Percentiles rank a stretch among this genome's conserved stretches.
These are phyloP conservation scores for Carallia pectinifolia DNA, from an alignment of 345 rosid species.

Conservation along the genomic window DNA sequence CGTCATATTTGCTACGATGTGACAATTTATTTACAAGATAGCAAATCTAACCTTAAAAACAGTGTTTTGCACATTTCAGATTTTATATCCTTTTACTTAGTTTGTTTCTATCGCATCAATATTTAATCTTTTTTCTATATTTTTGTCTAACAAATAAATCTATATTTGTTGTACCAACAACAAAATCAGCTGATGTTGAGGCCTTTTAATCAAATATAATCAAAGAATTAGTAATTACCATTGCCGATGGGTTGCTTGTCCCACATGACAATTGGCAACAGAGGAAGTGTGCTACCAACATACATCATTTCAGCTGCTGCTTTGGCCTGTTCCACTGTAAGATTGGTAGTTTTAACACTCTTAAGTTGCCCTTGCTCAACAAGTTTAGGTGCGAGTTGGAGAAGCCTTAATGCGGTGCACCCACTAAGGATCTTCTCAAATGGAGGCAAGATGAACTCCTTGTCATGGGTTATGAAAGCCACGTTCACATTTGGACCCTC, in stretches of 20 bases:
- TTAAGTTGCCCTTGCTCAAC: conserved; percentile 51
- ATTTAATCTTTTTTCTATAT: too few relatives aligned
- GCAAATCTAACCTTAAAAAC: too few relatives aligned
- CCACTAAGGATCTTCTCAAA: conserved; percentile 67
- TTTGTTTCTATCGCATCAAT: too few relatives aligned
- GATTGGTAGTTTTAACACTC: conserved; percentile 35
- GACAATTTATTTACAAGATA: too few relatives aligned
- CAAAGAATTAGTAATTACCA: conserved; percentile 37
- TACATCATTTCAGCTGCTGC: conserved; percentile 58
- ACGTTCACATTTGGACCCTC: conserved; percentile 75
- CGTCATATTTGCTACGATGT: too few relatives aligned
- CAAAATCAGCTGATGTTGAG: not conserved
- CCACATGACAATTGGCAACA: conserved; percentile 61
- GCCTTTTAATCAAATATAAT: not conserved
- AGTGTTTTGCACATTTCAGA: too few relatives aligned
- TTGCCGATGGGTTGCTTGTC: conserved; percentile 61
- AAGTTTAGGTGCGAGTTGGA: conserved; percentile 52
- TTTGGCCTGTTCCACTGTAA: conserved; percentile 53
- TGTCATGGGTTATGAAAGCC: conserved; percentile 52
- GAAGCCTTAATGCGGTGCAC: conserved; percentile 71
- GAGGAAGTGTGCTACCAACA: conserved; percentile 65
- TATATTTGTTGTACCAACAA: not conserved
- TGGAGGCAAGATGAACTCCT: conserved; percentile 52
- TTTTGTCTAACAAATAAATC: too few relatives aligned
- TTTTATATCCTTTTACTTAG: too few relatives aligned